Base-by-base conservation (phyloP, 2,329 filamentous ascomycete genomes). In the Cryphonectria japonica region DNA sequence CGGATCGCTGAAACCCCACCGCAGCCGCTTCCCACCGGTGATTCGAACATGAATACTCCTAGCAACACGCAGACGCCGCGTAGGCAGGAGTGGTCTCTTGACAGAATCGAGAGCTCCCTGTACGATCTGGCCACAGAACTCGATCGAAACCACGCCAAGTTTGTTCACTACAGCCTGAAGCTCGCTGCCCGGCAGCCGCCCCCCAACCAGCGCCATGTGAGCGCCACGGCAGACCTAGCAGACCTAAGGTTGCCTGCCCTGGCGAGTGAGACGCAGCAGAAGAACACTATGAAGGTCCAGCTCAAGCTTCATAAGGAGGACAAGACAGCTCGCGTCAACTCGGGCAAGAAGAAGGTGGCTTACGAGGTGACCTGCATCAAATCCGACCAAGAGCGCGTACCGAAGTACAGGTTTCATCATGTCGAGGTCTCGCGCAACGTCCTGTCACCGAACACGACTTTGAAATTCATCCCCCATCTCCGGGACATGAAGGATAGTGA, bases 351-450 rank as follows among this genome's bases (percentile, higher is more conserved):
- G 69, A 82, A 84, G 69, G 76, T 79, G 67, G 79, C 82, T 34
- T 82, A 83, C 72, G 74, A 76, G 2, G 81, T 85, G 5, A 75
- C 81, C n/a, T 80, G 83, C 74, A 83, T 88, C 73, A 84, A 84
- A 74, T 85, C 86, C 2, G 81, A 85, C 69, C 83, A 82, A 73
- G 82, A 85, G 29, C 81, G 83, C n/a, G 87, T 88, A 11, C 88
- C 88, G n/a, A 80, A 80, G 37, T 90, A 89, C 75, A 81, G 85
- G 41, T 89, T 88, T 73, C 88, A 89, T 74, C 86, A 89, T 71
- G 85, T 89, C 52, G 85, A 88, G 75, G 88, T 89, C 67, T 83
- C 82, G 76, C 88, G 86, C 76, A 89, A 89, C 69, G 85, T 89
- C 50, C 81, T 89, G 41, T 87, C 87, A 0, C 86, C 87, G 3